phyloP scores from a whole-genome alignment of 2,329 filamentous ascomycete genomes.

The Penicillium nordicum region DNA sequence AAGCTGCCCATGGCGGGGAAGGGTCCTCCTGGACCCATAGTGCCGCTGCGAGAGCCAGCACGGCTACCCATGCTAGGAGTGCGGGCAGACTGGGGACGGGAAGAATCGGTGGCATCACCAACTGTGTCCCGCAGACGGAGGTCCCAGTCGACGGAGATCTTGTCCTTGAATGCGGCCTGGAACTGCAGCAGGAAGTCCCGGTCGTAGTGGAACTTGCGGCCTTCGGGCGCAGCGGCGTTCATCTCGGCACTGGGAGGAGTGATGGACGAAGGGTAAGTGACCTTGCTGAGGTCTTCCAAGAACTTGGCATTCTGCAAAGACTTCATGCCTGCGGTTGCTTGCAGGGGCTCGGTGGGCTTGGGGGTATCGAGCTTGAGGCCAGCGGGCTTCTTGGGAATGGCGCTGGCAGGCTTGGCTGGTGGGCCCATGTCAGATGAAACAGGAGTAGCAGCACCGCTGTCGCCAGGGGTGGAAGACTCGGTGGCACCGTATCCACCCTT shows the following conservation, averaged over 20 bases:
- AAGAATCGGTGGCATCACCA: slow-evolving; percentile 66
- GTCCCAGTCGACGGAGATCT: slow-evolving; percentile 91
- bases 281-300: slow-evolving; percentile 71
- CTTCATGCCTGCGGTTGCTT: slow-evolving; percentile 90
- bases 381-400: slow-evolving; percentile 71
- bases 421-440: slow-evolving; percentile 45
- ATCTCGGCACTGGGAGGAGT: slow-evolving; percentile 87
- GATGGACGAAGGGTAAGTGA: slow-evolving; percentile 79
- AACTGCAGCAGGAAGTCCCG: slow-evolving; percentile 94
- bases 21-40: not conserved
- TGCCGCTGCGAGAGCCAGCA: slow-evolving; percentile 47
- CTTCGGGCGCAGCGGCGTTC: slow-evolving; percentile 69
- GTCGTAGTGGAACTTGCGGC: slow-evolving; percentile 88
- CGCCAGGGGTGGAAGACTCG: slow-evolving; percentile 40
- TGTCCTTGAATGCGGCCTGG: slow-evolving; percentile 92
- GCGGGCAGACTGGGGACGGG: slow-evolving; percentile 55
- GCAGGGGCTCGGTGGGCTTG: slow-evolving; percentile 82
- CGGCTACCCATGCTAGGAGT: slow-evolving; percentile 51
- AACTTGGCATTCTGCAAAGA: slow-evolving; percentile 89
- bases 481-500: slow-evolving; percentile 38
- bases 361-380: slow-evolving; percentile 85
- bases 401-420: slow-evolving; percentile 53
- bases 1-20: slow-evolving; percentile 66
- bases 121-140: slow-evolving; percentile 79
- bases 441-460: slow-evolving; percentile 47